Conservation (phyloP, 2,329 filamentous ascomycete species). For the Trichoderma sp. region DNA sequence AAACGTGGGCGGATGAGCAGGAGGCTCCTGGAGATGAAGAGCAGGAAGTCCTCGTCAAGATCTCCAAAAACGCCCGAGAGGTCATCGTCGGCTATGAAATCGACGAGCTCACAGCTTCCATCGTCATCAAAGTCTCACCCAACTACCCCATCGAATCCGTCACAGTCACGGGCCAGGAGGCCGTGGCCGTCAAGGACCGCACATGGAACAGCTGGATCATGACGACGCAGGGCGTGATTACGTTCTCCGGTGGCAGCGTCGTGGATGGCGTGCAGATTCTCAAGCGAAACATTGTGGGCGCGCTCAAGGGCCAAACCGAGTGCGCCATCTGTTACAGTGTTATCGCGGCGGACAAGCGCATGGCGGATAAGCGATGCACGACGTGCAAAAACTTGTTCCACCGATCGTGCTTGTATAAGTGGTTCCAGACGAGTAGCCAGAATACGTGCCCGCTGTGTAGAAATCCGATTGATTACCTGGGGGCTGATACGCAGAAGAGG, state of each 20-base stretch:
- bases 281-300: slow-evolving; percentile 82
- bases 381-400: slow-evolving; percentile 97
- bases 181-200: slow-evolving; percentile 85
- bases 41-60: slow-evolving; percentile 66
- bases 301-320: slow-evolving; percentile 89
- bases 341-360: slow-evolving; percentile 82
- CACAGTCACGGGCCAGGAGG: slow-evolving; percentile 73
- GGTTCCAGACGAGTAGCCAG: slow-evolving; percentile 93
- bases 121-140: slow-evolving; percentile 78
- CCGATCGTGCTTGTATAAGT: slow-evolving; percentile 86
- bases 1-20: slow-evolving; percentile 64
- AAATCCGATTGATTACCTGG: slow-evolving; percentile 74
- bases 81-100: slow-evolving; percentile 84
- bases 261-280: slow-evolving; percentile 86
- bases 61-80: slow-evolving; percentile 72
- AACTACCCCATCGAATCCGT: slow-evolving; percentile 84
- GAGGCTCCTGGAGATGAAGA: slow-evolving; percentile 55
- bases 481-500: slow-evolving; percentile 47
- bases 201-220: slow-evolving; percentile 93
- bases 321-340: slow-evolving; percentile 98
- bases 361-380: slow-evolving; percentile 87
- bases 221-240: slow-evolving; percentile 88
- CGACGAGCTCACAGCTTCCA: slow-evolving; percentile 82
- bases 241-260: slow-evolving; percentile 86
- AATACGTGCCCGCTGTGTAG: slow-evolving; percentile 92